Evolutionary conservation across 2,329 filamentous ascomycete species (phyloP), one percentile per base, ranked within the genome.

Genomic region (Chaetomium globosum): DNA sequence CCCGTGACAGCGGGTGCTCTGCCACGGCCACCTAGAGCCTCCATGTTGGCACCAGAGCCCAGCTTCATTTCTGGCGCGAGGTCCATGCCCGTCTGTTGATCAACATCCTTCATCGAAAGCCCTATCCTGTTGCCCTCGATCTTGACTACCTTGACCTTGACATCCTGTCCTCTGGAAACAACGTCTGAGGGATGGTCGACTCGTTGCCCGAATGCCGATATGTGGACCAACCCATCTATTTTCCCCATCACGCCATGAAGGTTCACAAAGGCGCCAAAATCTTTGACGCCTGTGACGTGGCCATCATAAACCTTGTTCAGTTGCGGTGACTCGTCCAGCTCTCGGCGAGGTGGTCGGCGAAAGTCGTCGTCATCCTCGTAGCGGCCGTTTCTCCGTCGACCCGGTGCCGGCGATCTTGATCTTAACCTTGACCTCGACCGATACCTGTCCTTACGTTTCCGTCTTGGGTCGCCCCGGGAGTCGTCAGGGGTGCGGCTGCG

Each of bases 41-140:
- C 89, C 82, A 90, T 90, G 72, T 99, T 99, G 12, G 95, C 95
- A 8, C 95, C 95, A 1, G 94, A 95, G 33, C 90, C 88, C 73
- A 98, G 86, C 55, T 90, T 84, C 65, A 85, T 85, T 68, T 93
- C 88, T 0, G 93, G 92, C 33, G 89, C 87, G 48, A 97, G 80
- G 73, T 99, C 95, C 73, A 87, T 85, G 6, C 95, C 95, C 3
- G 91, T 93, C 33, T 86, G 84, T 76, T 99, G 95, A 71, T 99
- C 94, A 19, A 97, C 93, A 67, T 97, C 94, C 74, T 97, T 97
- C 93, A 99, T 97, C 0, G 93, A 97, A 6, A 99, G 80, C 0
- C 93, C 93, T 72, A 98, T 89, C 31, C 91, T 85, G 61, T 82
- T 87, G 4, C 90, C 89, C 73, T 98, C 91, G 61, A 97, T 88